These are phyloP conservation scores for Neurospora sp. DNA, from an alignment of 495 filamentous ascomycete genomes.

Conservation along the genomic window DNA sequence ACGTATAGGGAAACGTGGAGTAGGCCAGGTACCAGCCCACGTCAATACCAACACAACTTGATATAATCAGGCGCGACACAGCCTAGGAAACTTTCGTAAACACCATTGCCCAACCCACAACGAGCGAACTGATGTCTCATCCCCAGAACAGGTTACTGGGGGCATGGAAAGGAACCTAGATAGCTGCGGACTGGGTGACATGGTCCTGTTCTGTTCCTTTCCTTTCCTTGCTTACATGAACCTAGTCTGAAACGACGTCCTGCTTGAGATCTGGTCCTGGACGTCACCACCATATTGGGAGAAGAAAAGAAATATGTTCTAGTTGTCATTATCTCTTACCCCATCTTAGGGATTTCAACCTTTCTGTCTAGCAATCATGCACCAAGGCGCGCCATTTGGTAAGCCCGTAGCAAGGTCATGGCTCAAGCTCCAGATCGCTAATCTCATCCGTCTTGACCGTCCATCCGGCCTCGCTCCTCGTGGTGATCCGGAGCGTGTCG, in stretches of 20 bases:
- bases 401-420: too few species aligned
- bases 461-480: not conserved
- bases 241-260: not conserved
- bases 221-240: not conserved
- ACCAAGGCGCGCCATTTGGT: not conserved
- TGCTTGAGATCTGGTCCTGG: not conserved
- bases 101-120: too few species aligned
- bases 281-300: not conserved
- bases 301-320: not conserved
- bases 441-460: not conserved
- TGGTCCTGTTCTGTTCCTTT: too few species aligned
- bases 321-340: not conserved
- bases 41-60: too few species aligned
- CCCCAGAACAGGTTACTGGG: too few species aligned
- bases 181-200: too few species aligned
- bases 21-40: too few species aligned
- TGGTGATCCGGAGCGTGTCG: not conserved
- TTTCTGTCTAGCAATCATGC: not conserved
- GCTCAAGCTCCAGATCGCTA: not conserved
- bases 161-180: too few species aligned
- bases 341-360: not conserved
- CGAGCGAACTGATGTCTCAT: too few species aligned
- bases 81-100: too few species aligned
- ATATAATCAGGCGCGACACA: too few species aligned
- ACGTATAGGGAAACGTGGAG: too few species aligned